phyloP scores from a whole-genome alignment of 139 green algal species.

The Chlorella sp. region DNA sequence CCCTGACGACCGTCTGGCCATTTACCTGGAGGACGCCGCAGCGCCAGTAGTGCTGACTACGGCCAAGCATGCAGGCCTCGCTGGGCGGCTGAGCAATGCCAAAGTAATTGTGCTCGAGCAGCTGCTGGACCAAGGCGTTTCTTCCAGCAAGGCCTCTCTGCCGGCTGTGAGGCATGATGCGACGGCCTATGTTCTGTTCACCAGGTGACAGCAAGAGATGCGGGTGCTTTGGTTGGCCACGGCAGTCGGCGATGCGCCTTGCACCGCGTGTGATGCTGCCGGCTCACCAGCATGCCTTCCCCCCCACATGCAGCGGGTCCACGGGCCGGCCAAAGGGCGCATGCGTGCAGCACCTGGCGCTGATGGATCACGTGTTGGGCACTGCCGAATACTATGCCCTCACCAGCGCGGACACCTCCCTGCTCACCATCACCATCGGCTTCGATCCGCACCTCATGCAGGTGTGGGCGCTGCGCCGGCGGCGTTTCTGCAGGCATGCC shows the following conservation, averaged over 20 bases:
- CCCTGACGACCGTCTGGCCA: constrained; percentile 41
- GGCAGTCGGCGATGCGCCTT: no score
- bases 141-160: constrained; percentile 2
- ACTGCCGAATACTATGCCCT: not conserved
- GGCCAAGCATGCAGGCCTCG: not conserved
- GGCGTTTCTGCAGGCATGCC: no score
- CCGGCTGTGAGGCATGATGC: not conserved
- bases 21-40: constrained; percentile 45
- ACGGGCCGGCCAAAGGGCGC: constrained; percentile 67
- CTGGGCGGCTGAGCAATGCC: no score
- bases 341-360: constrained; percentile 37
- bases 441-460: constrained; percentile 35
- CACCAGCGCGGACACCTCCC: not conserved
- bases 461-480: no score
- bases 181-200: constrained; percentile 68
- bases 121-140: not conserved
- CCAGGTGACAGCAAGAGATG: no score
- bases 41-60: constrained; percentile 3
- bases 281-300: no score
- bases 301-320: constrained; percentile 52
- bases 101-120: no score
- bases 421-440: constrained; percentile 15
- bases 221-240: no score
- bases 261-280: no score
- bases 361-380: constrained; percentile 43